phyloP scores from a whole-genome alignment of 495 filamentous ascomycete species.

The Venustampulla echinocandica region DNA sequence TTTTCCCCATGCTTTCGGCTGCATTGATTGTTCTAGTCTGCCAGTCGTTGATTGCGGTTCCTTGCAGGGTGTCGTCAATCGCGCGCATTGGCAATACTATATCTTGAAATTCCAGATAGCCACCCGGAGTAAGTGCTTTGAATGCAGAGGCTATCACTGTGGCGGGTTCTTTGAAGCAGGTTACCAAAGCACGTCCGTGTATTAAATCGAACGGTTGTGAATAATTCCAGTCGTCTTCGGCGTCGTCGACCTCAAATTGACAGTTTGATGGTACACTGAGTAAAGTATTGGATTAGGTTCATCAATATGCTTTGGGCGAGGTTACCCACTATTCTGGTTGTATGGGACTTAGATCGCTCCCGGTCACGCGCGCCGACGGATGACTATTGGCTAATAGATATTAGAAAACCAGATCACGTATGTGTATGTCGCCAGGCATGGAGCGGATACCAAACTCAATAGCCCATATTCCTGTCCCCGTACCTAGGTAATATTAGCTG shows the following conservation, averaged over 20 bases:
- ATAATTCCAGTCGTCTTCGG: conserved; percentile 46
- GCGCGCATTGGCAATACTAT: not conserved
- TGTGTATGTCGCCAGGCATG: not conserved
- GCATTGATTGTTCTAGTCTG: not conserved
- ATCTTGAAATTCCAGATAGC: conserved; percentile 5
- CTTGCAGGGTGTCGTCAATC: not conserved
- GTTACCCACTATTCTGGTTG: conserved; percentile 30
- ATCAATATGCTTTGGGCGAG: not conserved
- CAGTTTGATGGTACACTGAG: conserved; percentile 41
- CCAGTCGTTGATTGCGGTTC: not conserved
- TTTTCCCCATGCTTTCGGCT: not conserved
- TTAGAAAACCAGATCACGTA: not conserved
- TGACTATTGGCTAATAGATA: conserved; percentile 11
- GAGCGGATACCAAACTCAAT: conserved; percentile 5
- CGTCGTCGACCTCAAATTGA: conserved; percentile 44
- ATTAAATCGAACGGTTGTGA: conserved; percentile 41
- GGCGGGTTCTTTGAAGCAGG: conserved; percentile 5
- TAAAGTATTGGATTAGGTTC: not conserved
- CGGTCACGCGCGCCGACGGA: conserved; percentile 28
- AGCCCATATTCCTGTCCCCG: conserved; percentile 7
- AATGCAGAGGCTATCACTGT: not conserved
- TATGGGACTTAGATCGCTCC: conserved; percentile 42
- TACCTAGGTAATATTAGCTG: not conserved
- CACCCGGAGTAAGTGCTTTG: not conserved
- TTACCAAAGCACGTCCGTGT: conserved; percentile 31